Conservation (phyloP, 2,329 filamentous ascomycete genomes). For the Elsinoe batatas region DNA sequence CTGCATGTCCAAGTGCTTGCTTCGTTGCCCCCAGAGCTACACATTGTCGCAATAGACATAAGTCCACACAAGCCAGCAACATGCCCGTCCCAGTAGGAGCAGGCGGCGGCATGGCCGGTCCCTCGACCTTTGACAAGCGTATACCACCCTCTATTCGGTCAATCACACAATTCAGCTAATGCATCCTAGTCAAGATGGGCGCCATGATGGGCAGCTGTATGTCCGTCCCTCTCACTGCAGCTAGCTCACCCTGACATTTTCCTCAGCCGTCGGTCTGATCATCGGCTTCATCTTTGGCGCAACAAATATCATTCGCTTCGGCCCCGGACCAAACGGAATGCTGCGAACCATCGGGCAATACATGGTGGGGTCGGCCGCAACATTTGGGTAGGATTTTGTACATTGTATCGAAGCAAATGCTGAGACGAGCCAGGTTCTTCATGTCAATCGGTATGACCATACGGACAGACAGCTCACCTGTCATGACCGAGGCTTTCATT, state of each 20-base stretch:
- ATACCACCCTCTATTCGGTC: slow-evolving; percentile 24
- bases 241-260: slow-evolving; percentile 10
- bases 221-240: slow-evolving; percentile 33
- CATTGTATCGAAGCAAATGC: background rate
- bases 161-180: slow-evolving; percentile 24
- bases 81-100: slow-evolving; percentile 49
- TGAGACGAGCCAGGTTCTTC: slow-evolving; percentile 58
- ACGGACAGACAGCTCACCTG: slow-evolving; percentile 75
- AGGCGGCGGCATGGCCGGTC: slow-evolving; percentile 41
- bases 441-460: slow-evolving; percentile 98
- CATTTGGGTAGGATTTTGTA: slow-evolving; percentile 38
- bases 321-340: slow-evolving; percentile 84
- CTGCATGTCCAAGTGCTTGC: background rate
- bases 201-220: slow-evolving; percentile 97
- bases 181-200: slow-evolving; percentile 78
- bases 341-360: slow-evolving; percentile 92
- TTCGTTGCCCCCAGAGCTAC: background rate
- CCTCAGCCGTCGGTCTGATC: slow-evolving; percentile 77
- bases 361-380: slow-evolving; percentile 89
- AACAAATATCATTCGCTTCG: slow-evolving; percentile 87
- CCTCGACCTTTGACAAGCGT: slow-evolving; percentile 64
- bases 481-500: slow-evolving; percentile 64
- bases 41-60: background rate
- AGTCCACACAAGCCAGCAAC: background rate
- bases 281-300: slow-evolving; percentile 97